A percentile compares a stretch with the other conserved stretches of the same genome.
Evolutionary conservation across 2,329 filamentous ascomycete genomes (phyloP).

Genomic region (Fusarium stilboides): DNA sequence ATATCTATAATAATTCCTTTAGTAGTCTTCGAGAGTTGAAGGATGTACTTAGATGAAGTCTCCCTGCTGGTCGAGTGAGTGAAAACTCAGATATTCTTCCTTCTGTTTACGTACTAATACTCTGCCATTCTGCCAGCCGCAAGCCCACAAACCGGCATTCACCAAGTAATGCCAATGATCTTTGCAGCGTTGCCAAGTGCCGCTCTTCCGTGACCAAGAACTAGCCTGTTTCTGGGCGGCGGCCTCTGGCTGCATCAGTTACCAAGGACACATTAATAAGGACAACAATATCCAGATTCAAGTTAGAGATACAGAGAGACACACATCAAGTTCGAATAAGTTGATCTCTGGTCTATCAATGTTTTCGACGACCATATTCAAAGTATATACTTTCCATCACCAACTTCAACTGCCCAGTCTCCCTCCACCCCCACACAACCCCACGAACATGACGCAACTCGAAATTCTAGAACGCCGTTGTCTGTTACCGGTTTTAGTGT

Average conservation of each 20-base stretch:
- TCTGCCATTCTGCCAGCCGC: slow-evolving; percentile 14
- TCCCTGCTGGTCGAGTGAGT: background rate
- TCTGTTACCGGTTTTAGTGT: slow-evolving; percentile 38
- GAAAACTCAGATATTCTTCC: background rate
- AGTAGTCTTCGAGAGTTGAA: background rate
- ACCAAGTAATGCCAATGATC: slow-evolving; percentile 28
- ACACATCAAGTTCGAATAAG: background rate
- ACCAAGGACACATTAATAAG: slow-evolving; percentile 18
- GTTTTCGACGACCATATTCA: slow-evolving; percentile 4
- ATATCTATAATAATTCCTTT: background rate
- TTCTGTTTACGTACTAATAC: background rate
- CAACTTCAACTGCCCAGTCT: slow-evolving; percentile 10
- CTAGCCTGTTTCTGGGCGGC: slow-evolving; percentile 18
- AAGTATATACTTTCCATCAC: slow-evolving; percentile 2
- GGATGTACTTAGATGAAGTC: background rate
- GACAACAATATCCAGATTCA: slow-evolving; percentile 8
- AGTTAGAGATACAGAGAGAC: background rate
- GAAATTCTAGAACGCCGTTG: slow-evolving; percentile 44
- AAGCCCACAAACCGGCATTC: slow-evolving; percentile 8
- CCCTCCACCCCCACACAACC: slow-evolving; percentile 28
- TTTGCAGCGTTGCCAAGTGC: slow-evolving; percentile 42
- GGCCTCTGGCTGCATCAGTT: slow-evolving; percentile 25
- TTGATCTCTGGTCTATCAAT: background rate
- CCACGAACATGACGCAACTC: slow-evolving; percentile 47
- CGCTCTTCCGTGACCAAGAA: slow-evolving; percentile 35